A percentile compares a stretch with the other conserved stretches of the same genome.
phyloP scores from a whole-genome alignment of 2,329 filamentous ascomycete genomes.

The Verruconis gallopava region DNA sequence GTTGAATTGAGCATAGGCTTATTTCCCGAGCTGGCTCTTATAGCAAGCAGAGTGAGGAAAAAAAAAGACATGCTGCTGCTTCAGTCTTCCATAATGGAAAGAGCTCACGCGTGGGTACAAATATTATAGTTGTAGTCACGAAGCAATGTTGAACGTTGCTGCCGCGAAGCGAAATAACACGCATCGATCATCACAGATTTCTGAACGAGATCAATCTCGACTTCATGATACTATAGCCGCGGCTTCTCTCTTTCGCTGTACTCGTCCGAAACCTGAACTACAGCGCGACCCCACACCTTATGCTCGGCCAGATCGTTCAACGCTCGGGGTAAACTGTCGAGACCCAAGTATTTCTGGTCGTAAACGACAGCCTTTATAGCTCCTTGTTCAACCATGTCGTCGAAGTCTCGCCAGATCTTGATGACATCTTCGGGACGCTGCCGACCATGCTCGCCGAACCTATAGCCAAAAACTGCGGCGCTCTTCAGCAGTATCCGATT shows the following conservation, averaged over 20 bases:
- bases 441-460: slow-evolving; percentile 44
- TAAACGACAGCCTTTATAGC: slow-evolving; percentile 40
- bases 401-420: slow-evolving; percentile 39
- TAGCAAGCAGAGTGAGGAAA: too few species aligned
- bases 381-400: slow-evolving; percentile 33
- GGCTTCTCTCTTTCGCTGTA: neutral
- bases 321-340: slow-evolving; percentile 37
- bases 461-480: slow-evolving; percentile 40
- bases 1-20: too few species aligned
- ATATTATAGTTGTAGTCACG: too few species aligned
- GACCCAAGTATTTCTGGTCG: slow-evolving; percentile 33
- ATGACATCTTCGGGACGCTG: slow-evolving; percentile 34
- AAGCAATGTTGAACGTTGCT: too few species aligned
- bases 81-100: too few species aligned
- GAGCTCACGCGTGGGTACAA: too few species aligned
- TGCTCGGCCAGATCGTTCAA: slow-evolving; percentile 38
- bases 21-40: too few species aligned
- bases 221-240: too few species aligned
- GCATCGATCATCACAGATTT: too few species aligned
- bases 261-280: slow-evolving; percentile 23
- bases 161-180: too few species aligned
- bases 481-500: slow-evolving; percentile 43
- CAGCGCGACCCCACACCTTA: slow-evolving; percentile 43
- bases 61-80: too few species aligned
- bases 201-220: too few species aligned